Evolutionary conservation across 2,329 filamentous ascomycete species (phyloP).

Genomic region (Chlorencoelia australis): DNA sequence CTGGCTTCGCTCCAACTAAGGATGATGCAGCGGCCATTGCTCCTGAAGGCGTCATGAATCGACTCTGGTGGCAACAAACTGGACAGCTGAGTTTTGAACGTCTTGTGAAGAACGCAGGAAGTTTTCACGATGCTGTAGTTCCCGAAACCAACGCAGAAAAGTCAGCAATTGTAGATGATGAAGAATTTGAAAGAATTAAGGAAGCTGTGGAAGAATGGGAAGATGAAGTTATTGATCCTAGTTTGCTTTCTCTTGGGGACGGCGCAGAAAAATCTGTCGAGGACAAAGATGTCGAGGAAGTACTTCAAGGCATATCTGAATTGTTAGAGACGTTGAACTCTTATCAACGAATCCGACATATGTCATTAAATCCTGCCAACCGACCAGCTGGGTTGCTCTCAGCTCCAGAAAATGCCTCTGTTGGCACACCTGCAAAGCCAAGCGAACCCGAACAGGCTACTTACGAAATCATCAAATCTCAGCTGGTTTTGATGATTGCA

Average conservation of each 20-base stretch:
- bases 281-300: constrained; percentile 55
- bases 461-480: constrained; percentile 41
- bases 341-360: constrained; percentile 69
- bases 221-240: constrained; percentile 46
- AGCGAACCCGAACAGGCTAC: constrained; percentile 44
- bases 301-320: constrained; percentile 64
- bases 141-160: constrained; percentile 3
- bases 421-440: constrained; percentile 54
- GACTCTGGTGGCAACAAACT: constrained; percentile 66
- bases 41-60: constrained; percentile 55
- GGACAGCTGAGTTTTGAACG: constrained; percentile 57
- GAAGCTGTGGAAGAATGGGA: constrained; percentile 50
- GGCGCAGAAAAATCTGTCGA: constrained; percentile 42
- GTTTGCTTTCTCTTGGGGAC: constrained; percentile 28
- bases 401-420: constrained; percentile 43
- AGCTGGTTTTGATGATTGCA: constrained; percentile 40
- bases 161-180: constrained; percentile 11
- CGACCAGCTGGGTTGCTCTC: constrained; percentile 53
- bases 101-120: constrained; percentile 36
- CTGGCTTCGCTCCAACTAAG: constrained; percentile 66
- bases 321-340: constrained; percentile 68
- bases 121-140: constrained; percentile 7
- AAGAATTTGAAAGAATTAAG: constrained; percentile 29
- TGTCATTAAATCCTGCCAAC: constrained; percentile 53
- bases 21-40: constrained; percentile 65